Conservation (phyloP, 352 stramenopile genomes). For the Plasmopara viticola region DNA sequence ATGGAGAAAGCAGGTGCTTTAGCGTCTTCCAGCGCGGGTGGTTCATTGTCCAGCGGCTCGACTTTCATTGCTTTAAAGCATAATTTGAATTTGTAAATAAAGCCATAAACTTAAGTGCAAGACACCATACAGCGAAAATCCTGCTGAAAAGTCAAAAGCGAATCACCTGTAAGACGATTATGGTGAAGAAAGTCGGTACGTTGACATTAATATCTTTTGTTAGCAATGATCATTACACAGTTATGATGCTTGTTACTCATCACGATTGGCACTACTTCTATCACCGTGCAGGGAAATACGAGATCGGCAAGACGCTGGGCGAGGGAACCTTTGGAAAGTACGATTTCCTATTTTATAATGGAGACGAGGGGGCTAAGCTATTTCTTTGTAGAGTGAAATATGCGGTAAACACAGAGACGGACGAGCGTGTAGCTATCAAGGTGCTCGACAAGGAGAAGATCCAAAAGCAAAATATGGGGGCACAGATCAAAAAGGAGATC, state of each 20-base stretch:
- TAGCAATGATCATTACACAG: no score
- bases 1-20: slow-evolving; percentile 1
- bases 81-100: slow-evolving; percentile 1
- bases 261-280: neutral
- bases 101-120: neutral
- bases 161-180: slow-evolving; percentile 2
- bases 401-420: slow-evolving; percentile 93
- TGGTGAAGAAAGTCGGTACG: slow-evolving; percentile 62
- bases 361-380: neutral
- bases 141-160: slow-evolving; percentile 17
- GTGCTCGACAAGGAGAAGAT: slow-evolving; percentile 98
- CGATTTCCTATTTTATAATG: slow-evolving; percentile 13
- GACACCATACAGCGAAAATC: slow-evolving; percentile 20
- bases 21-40: slow-evolving; percentile 8
- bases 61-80: neutral
- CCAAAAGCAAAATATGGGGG: slow-evolving; percentile 97
- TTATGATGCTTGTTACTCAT: no score
- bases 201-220: neutral
- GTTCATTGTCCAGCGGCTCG: slow-evolving; percentile 9
- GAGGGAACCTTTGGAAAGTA: slow-evolving; percentile 97
- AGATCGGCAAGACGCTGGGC: slow-evolving; percentile 93
- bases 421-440: slow-evolving; percentile 96
- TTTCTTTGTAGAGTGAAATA: slow-evolving; percentile 79
- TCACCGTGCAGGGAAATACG: slow-evolving; percentile 90
- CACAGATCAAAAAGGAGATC: slow-evolving; percentile 98